Percentiles rank a stretch among this genome's conserved stretches.
Conservation (phyloP, 257 asterid species). For the Salvia rosmarinus region DNA sequence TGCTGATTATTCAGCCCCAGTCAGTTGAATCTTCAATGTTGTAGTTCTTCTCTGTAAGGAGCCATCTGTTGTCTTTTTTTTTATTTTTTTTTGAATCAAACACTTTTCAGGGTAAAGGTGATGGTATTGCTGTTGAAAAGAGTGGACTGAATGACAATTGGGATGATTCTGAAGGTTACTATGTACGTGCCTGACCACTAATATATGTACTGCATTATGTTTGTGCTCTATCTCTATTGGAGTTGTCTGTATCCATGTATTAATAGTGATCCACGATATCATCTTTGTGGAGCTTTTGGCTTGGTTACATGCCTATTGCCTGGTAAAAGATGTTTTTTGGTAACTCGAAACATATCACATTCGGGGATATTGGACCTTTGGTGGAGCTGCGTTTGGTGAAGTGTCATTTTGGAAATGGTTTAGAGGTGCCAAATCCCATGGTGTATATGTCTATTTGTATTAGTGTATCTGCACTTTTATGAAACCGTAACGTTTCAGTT, state of each 20-base stretch:
- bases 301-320: constrained; percentile 2
- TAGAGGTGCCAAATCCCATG: neutral
- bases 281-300: constrained; percentile 3
- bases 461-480: neutral
- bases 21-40: neutral
- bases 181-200: constrained; percentile 49
- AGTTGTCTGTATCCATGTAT: neutral
- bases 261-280: neutral
- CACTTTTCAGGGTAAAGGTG: constrained; percentile 72
- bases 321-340: constrained; percentile 2
- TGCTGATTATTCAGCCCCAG: neutral
- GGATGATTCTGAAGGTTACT: constrained; percentile 98
- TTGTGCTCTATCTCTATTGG: constrained; percentile 12
- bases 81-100: constrained; percentile 8
- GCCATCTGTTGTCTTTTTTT: neutral
- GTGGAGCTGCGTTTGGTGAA: neutral
- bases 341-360: too few species aligned
- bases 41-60: constrained; percentile 2
- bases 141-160: constrained; percentile 87
- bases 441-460: neutral
- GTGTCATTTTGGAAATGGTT: neutral
- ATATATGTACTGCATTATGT: neutral
- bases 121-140: constrained; percentile 70
- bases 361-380: neutral
- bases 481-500: neutral